These are phyloP conservation scores for Ogataea sp. DNA, from an alignment of 805 yeast genomes.

Conservation along the genomic window DNA sequence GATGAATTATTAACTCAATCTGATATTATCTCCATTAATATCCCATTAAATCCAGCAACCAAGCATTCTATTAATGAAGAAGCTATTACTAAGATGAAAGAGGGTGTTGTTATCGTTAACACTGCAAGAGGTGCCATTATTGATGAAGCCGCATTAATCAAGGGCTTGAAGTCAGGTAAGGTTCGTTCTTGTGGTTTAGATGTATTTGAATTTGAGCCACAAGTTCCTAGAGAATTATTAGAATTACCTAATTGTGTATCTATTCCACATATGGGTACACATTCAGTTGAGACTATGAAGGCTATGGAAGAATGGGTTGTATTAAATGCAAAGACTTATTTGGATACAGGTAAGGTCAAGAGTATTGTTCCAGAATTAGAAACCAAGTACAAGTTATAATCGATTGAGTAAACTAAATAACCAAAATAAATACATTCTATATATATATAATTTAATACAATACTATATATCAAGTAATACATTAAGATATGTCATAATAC, in stretches of 20 bases:
- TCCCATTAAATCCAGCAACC: constrained; percentile 71
- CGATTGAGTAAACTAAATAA: too few relatives aligned
- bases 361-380: constrained; percentile 78
- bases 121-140: constrained; percentile 86
- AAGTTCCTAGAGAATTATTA: constrained; percentile 54
- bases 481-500: too few relatives aligned
- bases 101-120: constrained; percentile 70
- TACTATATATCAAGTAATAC: too few relatives aligned
- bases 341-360: constrained; percentile 60
- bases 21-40: constrained; percentile 66
- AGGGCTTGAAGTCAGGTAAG: constrained; percentile 53
- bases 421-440: too few relatives aligned
- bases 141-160: constrained; percentile 53
- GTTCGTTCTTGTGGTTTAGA: constrained; percentile 65
- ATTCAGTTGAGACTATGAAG: constrained; percentile 61
- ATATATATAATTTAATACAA: too few relatives aligned
- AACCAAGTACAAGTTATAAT: neutral
- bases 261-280: constrained; percentile 88
- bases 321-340: constrained; percentile 50
- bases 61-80: constrained; percentile 59
- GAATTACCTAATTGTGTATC: constrained; percentile 62
- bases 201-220: constrained; percentile 71
- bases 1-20: constrained; percentile 59
- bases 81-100: constrained; percentile 61
- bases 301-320: constrained; percentile 79